Percentiles rank a stretch among this genome's conserved stretches.
phyloP scores from a whole-genome alignment of 768 basidiomycete species.

The Trametes meyenii region DNA sequence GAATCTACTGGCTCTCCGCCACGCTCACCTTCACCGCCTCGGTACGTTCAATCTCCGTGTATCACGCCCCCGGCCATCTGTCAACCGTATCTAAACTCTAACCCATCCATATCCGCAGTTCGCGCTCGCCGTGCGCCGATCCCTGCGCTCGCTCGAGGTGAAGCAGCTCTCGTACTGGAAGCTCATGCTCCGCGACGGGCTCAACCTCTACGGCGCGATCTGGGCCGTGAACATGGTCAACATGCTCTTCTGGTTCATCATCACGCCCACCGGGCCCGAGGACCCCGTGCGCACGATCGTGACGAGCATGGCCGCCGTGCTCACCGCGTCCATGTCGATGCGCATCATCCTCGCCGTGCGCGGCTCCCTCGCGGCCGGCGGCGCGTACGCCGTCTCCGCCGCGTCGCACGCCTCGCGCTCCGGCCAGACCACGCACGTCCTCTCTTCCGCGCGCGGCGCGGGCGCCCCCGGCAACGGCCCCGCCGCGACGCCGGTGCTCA shows the following conservation, averaged over 20 bases:
- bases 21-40: constrained; percentile 72
- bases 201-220: constrained; percentile 84
- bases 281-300: constrained; percentile 85
- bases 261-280: constrained; percentile 56
- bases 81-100: background rate
- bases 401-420: constrained; percentile 30
- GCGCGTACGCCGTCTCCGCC: constrained; percentile 56
- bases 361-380: constrained; percentile 72
- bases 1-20: constrained; percentile 81
- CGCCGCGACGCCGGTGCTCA: constrained; percentile 32
- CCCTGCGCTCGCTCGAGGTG: constrained; percentile 54
- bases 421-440: constrained; percentile 35
- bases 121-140: constrained; percentile 61
- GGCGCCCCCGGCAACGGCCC: background rate
- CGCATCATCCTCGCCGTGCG: constrained; percentile 84
- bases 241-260: constrained; percentile 86
- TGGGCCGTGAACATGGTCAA: constrained; percentile 82
- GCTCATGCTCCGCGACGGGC: constrained; percentile 86
- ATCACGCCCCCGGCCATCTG: background rate
- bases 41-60: constrained; percentile 42
- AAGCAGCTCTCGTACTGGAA: constrained; percentile 75
- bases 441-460: constrained; percentile 29
- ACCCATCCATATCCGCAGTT: constrained; percentile 41
- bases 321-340: constrained; percentile 86
- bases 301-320: constrained; percentile 82